Evolutionary conservation across 805 yeast genomes (phyloP).

Genomic region (Danielia oregonensis): DNA sequence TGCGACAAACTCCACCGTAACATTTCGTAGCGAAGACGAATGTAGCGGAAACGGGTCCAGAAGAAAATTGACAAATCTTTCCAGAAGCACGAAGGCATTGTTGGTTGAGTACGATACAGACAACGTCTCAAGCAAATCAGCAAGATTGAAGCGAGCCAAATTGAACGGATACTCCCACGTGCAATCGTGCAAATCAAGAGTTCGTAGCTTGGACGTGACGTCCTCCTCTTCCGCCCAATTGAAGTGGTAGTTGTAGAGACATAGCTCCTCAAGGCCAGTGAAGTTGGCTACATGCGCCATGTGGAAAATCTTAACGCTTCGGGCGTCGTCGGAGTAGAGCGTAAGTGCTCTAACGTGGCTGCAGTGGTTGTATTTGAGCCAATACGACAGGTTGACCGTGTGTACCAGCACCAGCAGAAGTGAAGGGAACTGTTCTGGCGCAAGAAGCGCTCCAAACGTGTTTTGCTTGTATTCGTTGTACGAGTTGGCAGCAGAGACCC

Average conservation of each 20-base stretch:
- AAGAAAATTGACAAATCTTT: conserved; percentile 32
- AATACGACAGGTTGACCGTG: conserved; percentile 34
- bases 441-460: conserved; percentile 17
- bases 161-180: conserved; percentile 58
- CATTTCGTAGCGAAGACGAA: conserved; percentile 12
- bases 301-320: conserved; percentile 32
- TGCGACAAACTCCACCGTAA: conserved; percentile 13
- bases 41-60: conserved; percentile 16
- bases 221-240: conserved; percentile 31
- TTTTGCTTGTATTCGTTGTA: conserved; percentile 29
- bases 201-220: not conserved
- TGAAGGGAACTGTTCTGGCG: conserved; percentile 19
- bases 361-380: conserved; percentile 36
- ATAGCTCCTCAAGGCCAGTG: conserved; percentile 26
- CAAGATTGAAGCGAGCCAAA: conserved; percentile 31
- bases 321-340: conserved; percentile 23
- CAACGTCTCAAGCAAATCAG: conserved; percentile 20
- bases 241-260: conserved; percentile 40
- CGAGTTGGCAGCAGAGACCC: conserved; percentile 9
- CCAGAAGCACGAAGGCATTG: conserved; percentile 34
- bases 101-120: conserved; percentile 23
- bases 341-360: conserved; percentile 18
- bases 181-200: conserved; percentile 36
- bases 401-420: conserved; percentile 25
- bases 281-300: conserved; percentile 42